Percentiles rank a stretch among this genome's conserved stretches.
Conservation (phyloP, 495 filamentous ascomycete genomes). For the Trichoderma parareesei region DNA sequence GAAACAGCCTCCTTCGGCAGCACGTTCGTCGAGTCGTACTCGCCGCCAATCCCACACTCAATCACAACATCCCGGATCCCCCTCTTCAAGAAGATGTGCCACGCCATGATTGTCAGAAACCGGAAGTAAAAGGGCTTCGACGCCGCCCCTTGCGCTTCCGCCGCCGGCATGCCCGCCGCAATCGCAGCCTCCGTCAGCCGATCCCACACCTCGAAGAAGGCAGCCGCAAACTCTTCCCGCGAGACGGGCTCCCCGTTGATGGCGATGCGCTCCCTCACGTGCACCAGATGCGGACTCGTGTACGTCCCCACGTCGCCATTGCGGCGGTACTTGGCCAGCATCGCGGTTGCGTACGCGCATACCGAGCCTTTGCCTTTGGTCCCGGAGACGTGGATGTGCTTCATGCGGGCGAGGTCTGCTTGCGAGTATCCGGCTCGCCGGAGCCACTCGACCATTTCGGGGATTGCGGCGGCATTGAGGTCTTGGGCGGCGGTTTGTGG, state of each 20-base stretch:
- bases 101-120: slow-evolving; percentile 39
- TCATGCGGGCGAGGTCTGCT: slow-evolving; percentile 24
- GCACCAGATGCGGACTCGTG: slow-evolving; percentile 56
- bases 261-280: slow-evolving; percentile 56
- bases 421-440: slow-evolving; percentile 60
- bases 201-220: slow-evolving; percentile 64
- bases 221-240: slow-evolving; percentile 44
- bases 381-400: slow-evolving; percentile 51
- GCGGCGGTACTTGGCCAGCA: slow-evolving; percentile 30
- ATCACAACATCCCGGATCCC: slow-evolving; percentile 34
- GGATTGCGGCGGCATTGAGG: slow-evolving; percentile 69
- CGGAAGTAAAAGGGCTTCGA: slow-evolving; percentile 53
- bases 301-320: slow-evolving; percentile 46
- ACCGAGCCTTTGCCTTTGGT: slow-evolving; percentile 57
- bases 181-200: slow-evolving; percentile 33
- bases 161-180: slow-evolving; percentile 17
- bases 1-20: slow-evolving; percentile 26
- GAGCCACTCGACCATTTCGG: slow-evolving; percentile 80
- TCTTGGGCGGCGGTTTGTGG: slow-evolving; percentile 21
- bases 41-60: slow-evolving; percentile 45
- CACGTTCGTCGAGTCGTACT: slow-evolving; percentile 44
- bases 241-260: slow-evolving; percentile 47
- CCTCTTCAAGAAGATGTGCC: slow-evolving; percentile 36
- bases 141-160: slow-evolving; percentile 19
- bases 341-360: slow-evolving; percentile 36